These are phyloP conservation scores for Kodamaea neixiangensis DNA, from an alignment of 805 yeast species.

Conservation along the genomic window DNA sequence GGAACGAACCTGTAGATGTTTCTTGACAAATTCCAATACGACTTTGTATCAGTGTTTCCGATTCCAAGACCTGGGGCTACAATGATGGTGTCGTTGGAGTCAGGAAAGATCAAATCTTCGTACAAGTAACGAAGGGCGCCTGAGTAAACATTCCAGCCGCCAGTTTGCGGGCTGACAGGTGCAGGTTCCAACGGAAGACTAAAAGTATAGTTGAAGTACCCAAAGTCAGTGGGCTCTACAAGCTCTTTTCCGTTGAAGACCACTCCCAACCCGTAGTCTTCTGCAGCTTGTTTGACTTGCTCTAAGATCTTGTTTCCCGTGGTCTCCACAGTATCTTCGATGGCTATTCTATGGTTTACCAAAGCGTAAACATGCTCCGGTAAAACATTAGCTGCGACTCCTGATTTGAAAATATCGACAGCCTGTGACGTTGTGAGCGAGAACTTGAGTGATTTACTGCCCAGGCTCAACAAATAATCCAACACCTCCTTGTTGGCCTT, in stretches of 20 bases:
- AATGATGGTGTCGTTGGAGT: slow-evolving; percentile 25
- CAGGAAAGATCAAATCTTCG: slow-evolving; percentile 34
- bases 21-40: slow-evolving; percentile 42
- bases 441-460: slow-evolving; percentile 28
- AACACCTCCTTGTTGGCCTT: slow-evolving; percentile 40
- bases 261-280: slow-evolving; percentile 39
- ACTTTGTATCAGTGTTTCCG: slow-evolving; percentile 45
- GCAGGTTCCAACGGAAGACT: slow-evolving; percentile 36
- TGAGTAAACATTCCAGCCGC: slow-evolving; percentile 37
- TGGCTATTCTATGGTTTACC: slow-evolving; percentile 49
- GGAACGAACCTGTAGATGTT: slow-evolving; percentile 40
- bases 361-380: slow-evolving; percentile 48
- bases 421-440: slow-evolving; percentile 51
- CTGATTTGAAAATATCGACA: slow-evolving; percentile 48
- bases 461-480: slow-evolving; percentile 27
- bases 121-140: slow-evolving; percentile 40
- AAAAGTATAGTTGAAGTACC: slow-evolving; percentile 33
- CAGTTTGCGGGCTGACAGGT: slow-evolving; percentile 37
- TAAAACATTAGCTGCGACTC: slow-evolving; percentile 51
- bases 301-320: slow-evolving; percentile 34
- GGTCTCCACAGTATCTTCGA: slow-evolving; percentile 40
- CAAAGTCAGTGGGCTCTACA: slow-evolving; percentile 25
- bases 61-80: slow-evolving; percentile 37
- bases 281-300: slow-evolving; percentile 34
- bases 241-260: slow-evolving; percentile 27